phyloP scores from a whole-genome alignment of 2,329 filamentous ascomycete species.

The Epichloe sibirici region DNA sequence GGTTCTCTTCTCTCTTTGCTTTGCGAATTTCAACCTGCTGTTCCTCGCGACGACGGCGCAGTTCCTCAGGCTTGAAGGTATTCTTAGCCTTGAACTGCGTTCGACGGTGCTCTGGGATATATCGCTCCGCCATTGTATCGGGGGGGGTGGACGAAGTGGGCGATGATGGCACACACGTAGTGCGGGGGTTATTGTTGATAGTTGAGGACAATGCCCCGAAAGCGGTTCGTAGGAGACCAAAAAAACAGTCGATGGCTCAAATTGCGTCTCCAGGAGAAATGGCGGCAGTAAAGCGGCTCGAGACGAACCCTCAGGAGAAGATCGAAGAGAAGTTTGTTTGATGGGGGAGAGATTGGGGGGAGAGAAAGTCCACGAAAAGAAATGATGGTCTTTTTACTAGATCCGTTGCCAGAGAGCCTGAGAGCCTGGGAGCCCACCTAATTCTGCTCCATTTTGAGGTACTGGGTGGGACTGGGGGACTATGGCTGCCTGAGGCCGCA shows the following conservation, averaged over 20 bases:
- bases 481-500: conserved; percentile 9
- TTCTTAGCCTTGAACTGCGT: conserved; percentile 99
- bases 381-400: conserved; percentile 6
- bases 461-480: neutral
- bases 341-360: neutral
- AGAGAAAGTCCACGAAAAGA: conserved; percentile 8
- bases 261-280: conserved; percentile 1
- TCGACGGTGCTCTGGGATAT: conserved; percentile 98
- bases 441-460: conserved; percentile 1
- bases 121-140: conserved; percentile 78
- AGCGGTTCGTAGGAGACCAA: neutral
- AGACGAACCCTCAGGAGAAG: conserved; percentile 2
- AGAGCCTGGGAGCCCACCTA: conserved; percentile 10
- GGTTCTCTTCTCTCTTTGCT: conserved; percentile 96
- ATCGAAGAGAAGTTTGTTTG: neutral
- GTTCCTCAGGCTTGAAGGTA: conserved; percentile 97
- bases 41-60: conserved; percentile 94
- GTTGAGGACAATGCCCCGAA: conserved; percentile 1
- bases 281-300: conserved; percentile 3
- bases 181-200: conserved; percentile 6
- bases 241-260: neutral
- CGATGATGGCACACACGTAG: conserved; percentile 3
- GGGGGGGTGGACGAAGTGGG: conserved; percentile 1
- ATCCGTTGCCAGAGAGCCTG: conserved; percentile 12
- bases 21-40: conserved; percentile 99